Base-by-base conservation (phyloP, 1,139 yeast genomes). In the Sugiyamaella xylanicola region DNA sequence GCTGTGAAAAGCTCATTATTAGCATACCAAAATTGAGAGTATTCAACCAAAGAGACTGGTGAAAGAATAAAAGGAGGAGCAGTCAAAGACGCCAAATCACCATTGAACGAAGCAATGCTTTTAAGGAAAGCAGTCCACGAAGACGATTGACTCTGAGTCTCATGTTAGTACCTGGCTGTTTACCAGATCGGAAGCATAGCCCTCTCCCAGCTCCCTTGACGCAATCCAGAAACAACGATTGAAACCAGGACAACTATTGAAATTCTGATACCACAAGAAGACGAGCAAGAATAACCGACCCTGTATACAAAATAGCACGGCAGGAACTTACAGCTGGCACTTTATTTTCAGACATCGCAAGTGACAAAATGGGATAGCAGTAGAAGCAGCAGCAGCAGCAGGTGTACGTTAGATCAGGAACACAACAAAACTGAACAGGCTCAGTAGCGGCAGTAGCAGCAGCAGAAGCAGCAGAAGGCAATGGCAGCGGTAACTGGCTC, bases 11-110 rank as follows among this genome's bases (percentile, higher is more conserved):
- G 78, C 63, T 89, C 92, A 15, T 93, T 91, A 69, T 88, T 93
- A 71, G 91, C 97, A 50, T 92, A 71, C 78, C 79, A 75, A 63
- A 90, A 93, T 71, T 89, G 93, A 16, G 97, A 87, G 73, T 88
- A 93, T 74, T 93, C 99, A 27, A 84, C 83, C 65, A 90, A 78
- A 2, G 98, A 92, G 5, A 88, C 86, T 22, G 97, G 92, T 8
- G 97, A 89, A 60, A 93, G 78, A 65, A 93, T 93, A 74, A 93
- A 93, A n/a, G 99, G 97, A 25, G 99, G 99, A 1, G 99, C 99
- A 1, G 99, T 91, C 68, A 93, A 76, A 1, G 96, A 85, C 16
- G 97, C 88, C 63, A 93, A 77, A 70, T 93, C 99, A 42, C 99
- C 99, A 65, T 92, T 91, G 74, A 89, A 93, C 13, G 95, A 84